A percentile compares a stretch with the other conserved stretches of the same genome.
phyloP scores from a whole-genome alignment of 148 eudicot genomes.

The Fagopyrum homotropicum region DNA sequence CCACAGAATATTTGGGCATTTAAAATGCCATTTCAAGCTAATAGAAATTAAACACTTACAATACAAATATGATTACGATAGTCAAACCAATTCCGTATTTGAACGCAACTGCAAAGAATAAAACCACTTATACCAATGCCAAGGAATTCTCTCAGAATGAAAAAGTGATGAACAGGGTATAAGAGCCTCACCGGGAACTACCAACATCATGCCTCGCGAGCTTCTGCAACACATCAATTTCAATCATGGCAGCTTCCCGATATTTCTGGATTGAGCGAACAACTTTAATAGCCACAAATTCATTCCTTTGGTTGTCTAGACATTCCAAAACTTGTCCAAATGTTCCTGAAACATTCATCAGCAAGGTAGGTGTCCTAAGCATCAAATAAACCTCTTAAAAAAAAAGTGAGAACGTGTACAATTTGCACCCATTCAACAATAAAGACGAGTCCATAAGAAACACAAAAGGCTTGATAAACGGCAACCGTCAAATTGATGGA shows the following conservation, averaged over 20 bases:
- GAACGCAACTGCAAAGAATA: slow-evolving; percentile 77
- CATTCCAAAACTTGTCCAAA: slow-evolving; percentile 94
- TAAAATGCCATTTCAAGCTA: slow-evolving; percentile 22
- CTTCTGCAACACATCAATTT: slow-evolving; percentile 68
- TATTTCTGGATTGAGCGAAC: slow-evolving; percentile 73
- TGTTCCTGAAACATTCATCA: slow-evolving; percentile 68
- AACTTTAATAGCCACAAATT: slow-evolving; percentile 78
- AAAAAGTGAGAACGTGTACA: not conserved
- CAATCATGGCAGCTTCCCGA: slow-evolving; percentile 85
- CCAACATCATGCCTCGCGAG: slow-evolving; percentile 60
- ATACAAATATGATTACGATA: slow-evolving; percentile 91
- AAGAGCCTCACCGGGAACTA: slow-evolving; percentile 41
- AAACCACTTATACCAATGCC: slow-evolving; percentile 40
- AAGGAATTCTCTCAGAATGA: slow-evolving; percentile 16
- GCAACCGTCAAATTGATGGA: no score
- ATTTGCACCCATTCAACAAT: not conserved
- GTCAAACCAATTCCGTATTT: slow-evolving; percentile 78
- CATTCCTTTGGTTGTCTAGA: slow-evolving; percentile 59
- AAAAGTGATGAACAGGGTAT: slow-evolving; percentile 9
- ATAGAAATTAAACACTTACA: slow-evolving; percentile 52
- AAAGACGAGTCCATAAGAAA: not conserved
- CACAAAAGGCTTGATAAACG: not conserved
- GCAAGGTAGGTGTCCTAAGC: not conserved
- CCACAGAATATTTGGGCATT: slow-evolving; percentile 30
- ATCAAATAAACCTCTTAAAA: not conserved